phyloP scores from a whole-genome alignment of 164 flowering plant species.

The Santalum album region DNA sequence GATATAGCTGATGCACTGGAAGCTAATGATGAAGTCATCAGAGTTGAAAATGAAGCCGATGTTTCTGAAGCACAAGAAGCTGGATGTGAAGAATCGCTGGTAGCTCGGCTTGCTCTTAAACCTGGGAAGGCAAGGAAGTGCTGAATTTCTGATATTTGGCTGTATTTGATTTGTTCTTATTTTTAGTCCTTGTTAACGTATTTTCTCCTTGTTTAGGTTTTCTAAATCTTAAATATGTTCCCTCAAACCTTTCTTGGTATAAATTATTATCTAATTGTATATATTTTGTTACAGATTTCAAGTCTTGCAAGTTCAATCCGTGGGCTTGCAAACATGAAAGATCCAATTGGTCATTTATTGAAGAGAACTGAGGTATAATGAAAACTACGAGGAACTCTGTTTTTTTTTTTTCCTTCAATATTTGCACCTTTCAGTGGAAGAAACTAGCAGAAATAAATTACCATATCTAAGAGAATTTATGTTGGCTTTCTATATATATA shows the following conservation, averaged over 20 bases:
- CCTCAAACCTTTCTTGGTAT: background rate
- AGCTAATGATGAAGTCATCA: conserved; percentile 60
- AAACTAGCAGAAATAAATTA: too few species aligned
- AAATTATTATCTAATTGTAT: background rate
- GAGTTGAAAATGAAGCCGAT: conserved; percentile 80
- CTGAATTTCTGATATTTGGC: conserved; percentile 3
- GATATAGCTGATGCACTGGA: conserved; percentile 84
- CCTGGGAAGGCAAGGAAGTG: conserved; percentile 65
- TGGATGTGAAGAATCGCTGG: conserved; percentile 80
- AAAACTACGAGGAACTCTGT: background rate
- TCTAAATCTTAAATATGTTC: too few species aligned
- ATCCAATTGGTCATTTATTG: conserved; percentile 75
- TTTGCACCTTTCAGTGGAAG: too few species aligned
- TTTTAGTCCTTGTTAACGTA: too few species aligned
- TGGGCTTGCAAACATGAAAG: conserved; percentile 87
- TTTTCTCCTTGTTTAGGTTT: too few species aligned
- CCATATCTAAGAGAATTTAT: too few species aligned
- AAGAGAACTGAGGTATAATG: conserved; percentile 72
- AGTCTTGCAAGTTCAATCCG: conserved; percentile 83
- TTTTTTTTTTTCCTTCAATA: background rate
- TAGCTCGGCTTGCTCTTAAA: conserved; percentile 74
- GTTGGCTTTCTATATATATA: too few species aligned
- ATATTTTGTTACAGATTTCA: conserved; percentile 38
- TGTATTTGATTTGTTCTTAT: too few species aligned
- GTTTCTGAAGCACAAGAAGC: conserved; percentile 62